These are phyloP conservation scores for Aspergillus ruber DNA, from an alignment of 2,329 filamentous ascomycete genomes.

Conservation along the genomic window DNA sequence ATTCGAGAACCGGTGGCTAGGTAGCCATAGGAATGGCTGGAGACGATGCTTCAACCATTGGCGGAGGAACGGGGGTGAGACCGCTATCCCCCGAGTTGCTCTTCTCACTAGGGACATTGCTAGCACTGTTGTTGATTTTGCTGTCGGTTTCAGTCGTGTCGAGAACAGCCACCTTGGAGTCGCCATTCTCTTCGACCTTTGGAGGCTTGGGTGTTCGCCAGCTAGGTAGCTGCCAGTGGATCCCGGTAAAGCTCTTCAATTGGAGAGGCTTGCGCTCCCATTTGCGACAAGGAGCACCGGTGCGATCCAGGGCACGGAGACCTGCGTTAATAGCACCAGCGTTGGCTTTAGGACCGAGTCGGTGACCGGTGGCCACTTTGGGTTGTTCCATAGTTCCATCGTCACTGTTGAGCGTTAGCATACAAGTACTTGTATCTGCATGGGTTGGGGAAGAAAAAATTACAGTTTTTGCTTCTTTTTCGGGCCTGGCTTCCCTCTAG, in stretches of 20 bases:
- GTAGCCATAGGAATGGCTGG: slow-evolving; percentile 38
- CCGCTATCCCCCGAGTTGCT: slow-evolving; percentile 49
- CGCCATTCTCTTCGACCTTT: slow-evolving; percentile 53
- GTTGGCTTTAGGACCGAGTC: slow-evolving; percentile 93
- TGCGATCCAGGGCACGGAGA: slow-evolving; percentile 85
- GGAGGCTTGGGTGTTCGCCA: slow-evolving; percentile 59
- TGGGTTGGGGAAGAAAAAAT: slow-evolving; percentile 36
- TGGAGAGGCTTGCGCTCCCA: slow-evolving; percentile 79
- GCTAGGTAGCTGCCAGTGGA: slow-evolving; percentile 70
- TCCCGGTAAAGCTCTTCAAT: slow-evolving; percentile 88
- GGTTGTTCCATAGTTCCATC: slow-evolving; percentile 44
- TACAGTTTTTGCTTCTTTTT: slow-evolving; percentile 96
- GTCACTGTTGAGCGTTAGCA: slow-evolving; percentile 33
- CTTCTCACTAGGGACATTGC: slow-evolving; percentile 54
- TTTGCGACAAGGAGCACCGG: slow-evolving; percentile 83
- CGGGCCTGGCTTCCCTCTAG: slow-evolving; percentile 80
- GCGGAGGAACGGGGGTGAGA: slow-evolving; percentile 40
- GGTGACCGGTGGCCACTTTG: slow-evolving; percentile 52
- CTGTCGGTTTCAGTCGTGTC: slow-evolving; percentile 50
- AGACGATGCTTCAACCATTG: slow-evolving; percentile 48
- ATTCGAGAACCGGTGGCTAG: slow-evolving; percentile 11
- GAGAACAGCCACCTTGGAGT: slow-evolving; percentile 50
- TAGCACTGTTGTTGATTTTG: slow-evolving; percentile 51
- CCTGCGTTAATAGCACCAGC: slow-evolving; percentile 96
- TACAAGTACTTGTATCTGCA: neutral